Percentiles rank a stretch among this genome's conserved stretches.
Evolutionary conservation across 768 basidiomycete genomes (phyloP).

Genomic region (Cystobasidium tubakii): DNA sequence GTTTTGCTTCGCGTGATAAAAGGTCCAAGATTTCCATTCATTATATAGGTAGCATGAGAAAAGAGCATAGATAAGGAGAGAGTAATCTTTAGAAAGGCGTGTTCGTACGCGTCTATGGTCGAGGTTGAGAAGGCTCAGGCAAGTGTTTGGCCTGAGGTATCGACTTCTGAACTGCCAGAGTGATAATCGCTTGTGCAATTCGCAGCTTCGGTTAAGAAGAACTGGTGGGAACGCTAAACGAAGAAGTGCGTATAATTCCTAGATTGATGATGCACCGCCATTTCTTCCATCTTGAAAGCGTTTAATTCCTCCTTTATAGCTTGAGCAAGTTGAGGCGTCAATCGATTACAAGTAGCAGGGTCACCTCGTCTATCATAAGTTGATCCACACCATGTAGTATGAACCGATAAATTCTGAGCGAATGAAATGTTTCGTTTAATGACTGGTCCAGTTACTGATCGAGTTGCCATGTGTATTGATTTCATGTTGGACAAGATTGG

Average conservation of each 20-base stretch:
- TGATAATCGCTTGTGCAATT: too few species aligned
- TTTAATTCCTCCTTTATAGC: constrained; percentile 96
- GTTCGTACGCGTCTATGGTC: too few species aligned
- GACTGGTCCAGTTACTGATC: constrained; percentile 62
- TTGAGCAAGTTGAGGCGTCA: constrained; percentile 91
- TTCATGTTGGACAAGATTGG: constrained; percentile 65
- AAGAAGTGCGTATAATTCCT: constrained; percentile 34
- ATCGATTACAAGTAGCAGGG: constrained; percentile 90
- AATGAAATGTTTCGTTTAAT: constrained; percentile 69
- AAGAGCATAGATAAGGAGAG: too few species aligned
- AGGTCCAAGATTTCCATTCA: too few species aligned
- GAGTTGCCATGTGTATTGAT: constrained; percentile 59
- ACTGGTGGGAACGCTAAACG: too few species aligned
- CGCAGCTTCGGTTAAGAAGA: too few species aligned
- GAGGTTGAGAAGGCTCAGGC: too few species aligned
- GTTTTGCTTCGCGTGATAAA: too few species aligned
- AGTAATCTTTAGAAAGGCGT: too few species aligned
- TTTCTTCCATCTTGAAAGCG: constrained; percentile 84
- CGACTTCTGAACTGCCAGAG: too few species aligned
- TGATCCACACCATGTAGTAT: constrained; percentile 85
- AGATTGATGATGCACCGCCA: constrained; percentile 63
- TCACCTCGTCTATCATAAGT: constrained; percentile 93
- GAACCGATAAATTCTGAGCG: constrained; percentile 85
- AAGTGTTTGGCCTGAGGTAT: too few species aligned
- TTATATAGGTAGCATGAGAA: too few species aligned